These are phyloP conservation scores for Multifurca ochricompacta DNA, from an alignment of 768 basidiomycete genomes.

Conservation along the genomic window DNA sequence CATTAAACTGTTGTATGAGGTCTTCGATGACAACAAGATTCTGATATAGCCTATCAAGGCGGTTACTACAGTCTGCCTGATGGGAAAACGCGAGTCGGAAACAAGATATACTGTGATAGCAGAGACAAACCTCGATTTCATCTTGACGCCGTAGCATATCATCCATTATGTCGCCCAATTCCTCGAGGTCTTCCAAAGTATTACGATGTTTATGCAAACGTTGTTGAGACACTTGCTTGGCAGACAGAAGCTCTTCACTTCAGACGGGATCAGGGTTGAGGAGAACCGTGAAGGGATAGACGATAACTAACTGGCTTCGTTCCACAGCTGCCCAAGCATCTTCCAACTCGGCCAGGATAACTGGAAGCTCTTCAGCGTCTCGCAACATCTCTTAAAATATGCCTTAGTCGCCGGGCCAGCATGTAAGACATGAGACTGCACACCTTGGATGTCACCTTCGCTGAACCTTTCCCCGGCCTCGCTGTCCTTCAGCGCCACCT, in stretches of 20 bases:
- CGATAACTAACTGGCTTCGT: constrained; percentile 43
- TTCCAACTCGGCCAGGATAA: constrained; percentile 68
- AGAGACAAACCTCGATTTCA: constrained; percentile 48
- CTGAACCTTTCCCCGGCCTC: constrained; percentile 61
- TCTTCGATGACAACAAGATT: constrained; percentile 56
- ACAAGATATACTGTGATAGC: neutral
- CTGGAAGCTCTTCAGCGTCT: constrained; percentile 70
- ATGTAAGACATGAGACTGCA: neutral
- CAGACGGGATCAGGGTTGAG: constrained; percentile 5
- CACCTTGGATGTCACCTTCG: constrained; percentile 66
- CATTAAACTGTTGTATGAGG: constrained; percentile 56
- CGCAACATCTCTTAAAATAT: constrained; percentile 61
- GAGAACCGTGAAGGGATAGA: neutral
- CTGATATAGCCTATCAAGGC: constrained; percentile 48
- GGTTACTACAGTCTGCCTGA: constrained; percentile 46
- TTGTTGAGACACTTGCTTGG: constrained; percentile 37
- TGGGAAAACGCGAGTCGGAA: neutral
- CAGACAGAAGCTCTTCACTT: constrained; percentile 45
- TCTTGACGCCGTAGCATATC: constrained; percentile 70
- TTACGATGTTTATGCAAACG: constrained; percentile 42
- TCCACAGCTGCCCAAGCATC: constrained; percentile 47
- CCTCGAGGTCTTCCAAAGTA: constrained; percentile 60
- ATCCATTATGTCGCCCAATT: constrained; percentile 70
- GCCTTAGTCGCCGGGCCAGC: neutral
- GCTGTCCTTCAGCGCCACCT: constrained; percentile 51